Evolutionary conservation across 73 alveolate species (phyloP).

Genomic region (Tetrahymena malaccensis): DNA sequence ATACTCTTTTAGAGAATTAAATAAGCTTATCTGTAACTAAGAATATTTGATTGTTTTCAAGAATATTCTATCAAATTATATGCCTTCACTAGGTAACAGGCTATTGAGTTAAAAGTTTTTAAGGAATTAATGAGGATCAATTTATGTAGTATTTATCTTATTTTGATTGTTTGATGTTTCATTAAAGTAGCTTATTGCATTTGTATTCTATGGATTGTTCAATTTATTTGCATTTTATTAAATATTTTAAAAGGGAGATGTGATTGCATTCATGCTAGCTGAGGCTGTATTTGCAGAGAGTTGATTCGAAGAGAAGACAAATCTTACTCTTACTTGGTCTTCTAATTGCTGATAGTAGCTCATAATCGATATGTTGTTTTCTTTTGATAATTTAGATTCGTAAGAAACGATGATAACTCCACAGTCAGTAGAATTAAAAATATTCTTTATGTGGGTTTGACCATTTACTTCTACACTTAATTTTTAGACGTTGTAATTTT

Average conservation of each 20-base stretch:
- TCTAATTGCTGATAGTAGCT: background rate
- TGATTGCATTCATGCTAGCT: background rate
- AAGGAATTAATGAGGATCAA: background rate
- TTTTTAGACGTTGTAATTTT: background rate
- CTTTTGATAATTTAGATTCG: background rate
- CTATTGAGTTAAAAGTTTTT: background rate
- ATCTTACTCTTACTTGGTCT: background rate
- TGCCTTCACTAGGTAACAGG: background rate
- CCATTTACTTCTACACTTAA: background rate
- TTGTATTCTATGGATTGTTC: background rate
- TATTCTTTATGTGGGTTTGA: background rate
- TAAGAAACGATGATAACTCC: background rate
- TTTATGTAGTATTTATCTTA: background rate
- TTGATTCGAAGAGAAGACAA: background rate
- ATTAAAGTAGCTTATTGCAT: background rate
- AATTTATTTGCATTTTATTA: background rate
- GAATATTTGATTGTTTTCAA: background rate
- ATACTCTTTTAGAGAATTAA: background rate
- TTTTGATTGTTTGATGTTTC: background rate
- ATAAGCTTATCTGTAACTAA: background rate
- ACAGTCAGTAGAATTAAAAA: background rate
- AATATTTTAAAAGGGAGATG: background rate
- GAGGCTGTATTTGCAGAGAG: background rate
- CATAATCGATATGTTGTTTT: background rate
- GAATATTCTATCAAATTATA: background rate